Evolutionary conservation across 2,329 filamentous ascomycete species (phyloP).

Genomic region (Xylariaceae sp.): DNA sequence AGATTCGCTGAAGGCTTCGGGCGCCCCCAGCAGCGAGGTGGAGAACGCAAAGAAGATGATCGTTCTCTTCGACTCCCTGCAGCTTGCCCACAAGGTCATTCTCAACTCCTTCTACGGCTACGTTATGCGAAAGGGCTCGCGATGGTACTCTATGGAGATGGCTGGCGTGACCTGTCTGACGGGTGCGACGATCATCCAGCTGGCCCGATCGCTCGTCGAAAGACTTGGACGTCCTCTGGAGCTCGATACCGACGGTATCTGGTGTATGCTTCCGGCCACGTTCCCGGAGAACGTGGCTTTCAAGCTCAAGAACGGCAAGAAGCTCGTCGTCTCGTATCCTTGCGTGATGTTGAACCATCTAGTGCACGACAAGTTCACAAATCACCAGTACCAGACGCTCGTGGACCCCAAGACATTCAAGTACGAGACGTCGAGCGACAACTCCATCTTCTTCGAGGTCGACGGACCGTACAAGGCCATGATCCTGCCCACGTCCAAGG

Average conservation of each 20-base stretch:
- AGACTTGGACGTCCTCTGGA: slow-evolving; percentile 88
- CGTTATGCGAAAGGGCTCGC: slow-evolving; percentile 97
- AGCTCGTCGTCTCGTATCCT: slow-evolving; percentile 91
- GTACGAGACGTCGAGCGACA: slow-evolving; percentile 97
- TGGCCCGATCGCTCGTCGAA: slow-evolving; percentile 90
- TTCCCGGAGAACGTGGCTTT: slow-evolving; percentile 97
- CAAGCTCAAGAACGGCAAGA: slow-evolving; percentile 93
- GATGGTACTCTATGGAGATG: slow-evolving; percentile 99
- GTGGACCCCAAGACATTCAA: slow-evolving; percentile 72
- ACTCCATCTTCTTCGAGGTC: slow-evolving; percentile 99
- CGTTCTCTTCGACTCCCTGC: slow-evolving; percentile 87
- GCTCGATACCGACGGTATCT: slow-evolving; percentile 97
- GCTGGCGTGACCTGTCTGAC: slow-evolving; percentile 96
- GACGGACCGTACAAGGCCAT: slow-evolving; percentile 97
- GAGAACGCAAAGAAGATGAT: slow-evolving; percentile 99
- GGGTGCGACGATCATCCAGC: slow-evolving; percentile 92
- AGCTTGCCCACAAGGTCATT: slow-evolving; percentile 98
- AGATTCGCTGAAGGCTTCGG: slow-evolving; percentile 75
- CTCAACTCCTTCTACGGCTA: slow-evolving; percentile 99
- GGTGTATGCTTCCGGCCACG: slow-evolving; percentile 95
- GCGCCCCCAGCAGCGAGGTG: slow-evolving; percentile 69
- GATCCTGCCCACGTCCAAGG: slow-evolving; percentile 94
- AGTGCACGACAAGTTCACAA: slow-evolving; percentile 91
- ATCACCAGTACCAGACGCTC: slow-evolving; percentile 93
- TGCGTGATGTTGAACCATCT: slow-evolving; percentile 99